Percentiles rank a stretch among this genome's conserved stretches.
Evolutionary conservation across 345 rosid species (phyloP).

Genomic region (Nasturtium officinale): DNA sequence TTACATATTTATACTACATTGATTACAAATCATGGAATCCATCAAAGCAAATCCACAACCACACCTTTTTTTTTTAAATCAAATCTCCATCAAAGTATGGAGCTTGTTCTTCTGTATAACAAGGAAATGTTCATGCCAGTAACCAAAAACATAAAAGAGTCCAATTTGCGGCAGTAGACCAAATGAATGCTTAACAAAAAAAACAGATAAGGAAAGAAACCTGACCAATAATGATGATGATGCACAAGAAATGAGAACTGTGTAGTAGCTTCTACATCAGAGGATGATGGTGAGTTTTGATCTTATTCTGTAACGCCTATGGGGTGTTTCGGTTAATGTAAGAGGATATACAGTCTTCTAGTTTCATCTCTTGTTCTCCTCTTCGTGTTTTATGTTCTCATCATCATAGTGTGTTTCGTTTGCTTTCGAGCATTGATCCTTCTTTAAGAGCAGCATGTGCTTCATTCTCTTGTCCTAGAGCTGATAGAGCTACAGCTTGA

Average conservation of each 20-base stretch:
- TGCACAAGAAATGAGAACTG: constrained; percentile 19
- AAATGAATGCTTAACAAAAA: constrained; percentile 27
- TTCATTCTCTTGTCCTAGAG: constrained; percentile 73
- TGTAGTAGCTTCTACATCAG: constrained; percentile 24
- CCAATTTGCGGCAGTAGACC: constrained; percentile 21
- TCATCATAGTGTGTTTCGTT: constrained; percentile 44
- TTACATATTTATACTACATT: constrained; percentile 21
- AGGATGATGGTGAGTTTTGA: constrained; percentile 19
- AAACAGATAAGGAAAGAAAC: background rate
- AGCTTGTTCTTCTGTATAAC: constrained; percentile 29
- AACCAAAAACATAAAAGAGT: constrained; percentile 1
- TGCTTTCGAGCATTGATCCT: constrained; percentile 66
- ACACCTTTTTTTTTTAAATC: constrained; percentile 5
- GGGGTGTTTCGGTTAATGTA: constrained; percentile 1
- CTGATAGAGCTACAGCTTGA: constrained; percentile 70
- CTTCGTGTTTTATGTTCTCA: background rate
- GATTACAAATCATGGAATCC: constrained; percentile 30
- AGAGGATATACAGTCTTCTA: constrained; percentile 3
- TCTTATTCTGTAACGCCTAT: constrained; percentile 20
- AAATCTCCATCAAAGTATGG: constrained; percentile 16
- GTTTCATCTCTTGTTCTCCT: background rate
- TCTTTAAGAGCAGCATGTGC: constrained; percentile 76
- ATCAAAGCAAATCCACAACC: constrained; percentile 28
- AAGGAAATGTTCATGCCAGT: constrained; percentile 20
- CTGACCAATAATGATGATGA: constrained; percentile 29